phyloP scores from a whole-genome alignment of 2,329 filamentous ascomycete genomes.

The Diplodia scrobiculata region DNA sequence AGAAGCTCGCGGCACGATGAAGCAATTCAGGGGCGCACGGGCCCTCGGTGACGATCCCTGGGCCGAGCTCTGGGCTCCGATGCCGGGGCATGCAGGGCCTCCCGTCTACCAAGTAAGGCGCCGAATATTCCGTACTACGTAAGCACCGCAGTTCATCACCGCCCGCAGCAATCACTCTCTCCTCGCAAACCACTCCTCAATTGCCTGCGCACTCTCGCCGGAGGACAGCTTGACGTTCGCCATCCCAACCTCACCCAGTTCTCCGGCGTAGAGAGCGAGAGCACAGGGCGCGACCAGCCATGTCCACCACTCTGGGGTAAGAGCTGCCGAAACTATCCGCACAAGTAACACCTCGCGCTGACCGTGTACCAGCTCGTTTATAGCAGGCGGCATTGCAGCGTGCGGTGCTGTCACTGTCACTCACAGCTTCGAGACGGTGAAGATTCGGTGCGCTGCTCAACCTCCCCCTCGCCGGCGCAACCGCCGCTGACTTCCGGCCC shows the following conservation, averaged over 20 bases:
- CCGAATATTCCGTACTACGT: slow-evolving; percentile 23
- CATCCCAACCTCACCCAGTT: slow-evolving; percentile 20
- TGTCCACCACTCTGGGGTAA: slow-evolving; percentile 55
- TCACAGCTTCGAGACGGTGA: slow-evolving; percentile 97
- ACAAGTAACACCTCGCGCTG: neutral
- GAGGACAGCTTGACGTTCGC: slow-evolving; percentile 24
- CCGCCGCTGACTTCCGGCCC: slow-evolving; percentile 34
- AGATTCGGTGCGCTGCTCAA: slow-evolving; percentile 73
- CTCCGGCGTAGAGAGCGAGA: slow-evolving; percentile 25
- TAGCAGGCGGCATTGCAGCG: slow-evolving; percentile 93
- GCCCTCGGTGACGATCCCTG: neutral
- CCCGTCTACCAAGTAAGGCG: neutral
- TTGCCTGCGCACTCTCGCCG: slow-evolving; percentile 20
- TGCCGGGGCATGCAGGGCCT: slow-evolving; percentile 19
- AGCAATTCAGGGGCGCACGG: slow-evolving; percentile 7
- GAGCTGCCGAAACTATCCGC: slow-evolving; percentile 16
- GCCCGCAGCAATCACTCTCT: neutral
- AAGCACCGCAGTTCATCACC: slow-evolving; percentile 4
- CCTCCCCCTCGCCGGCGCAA: neutral
- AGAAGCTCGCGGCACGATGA: slow-evolving; percentile 3
- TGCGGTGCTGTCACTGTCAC: slow-evolving; percentile 97
- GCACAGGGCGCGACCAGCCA: slow-evolving; percentile 32
- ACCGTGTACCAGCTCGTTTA: slow-evolving; percentile 68
- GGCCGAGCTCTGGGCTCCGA: slow-evolving; percentile 1
- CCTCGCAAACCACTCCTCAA: neutral